These are phyloP conservation scores for Tulasnella sp. DNA, from an alignment of 768 basidiomycete genomes.

Conservation along the genomic window DNA sequence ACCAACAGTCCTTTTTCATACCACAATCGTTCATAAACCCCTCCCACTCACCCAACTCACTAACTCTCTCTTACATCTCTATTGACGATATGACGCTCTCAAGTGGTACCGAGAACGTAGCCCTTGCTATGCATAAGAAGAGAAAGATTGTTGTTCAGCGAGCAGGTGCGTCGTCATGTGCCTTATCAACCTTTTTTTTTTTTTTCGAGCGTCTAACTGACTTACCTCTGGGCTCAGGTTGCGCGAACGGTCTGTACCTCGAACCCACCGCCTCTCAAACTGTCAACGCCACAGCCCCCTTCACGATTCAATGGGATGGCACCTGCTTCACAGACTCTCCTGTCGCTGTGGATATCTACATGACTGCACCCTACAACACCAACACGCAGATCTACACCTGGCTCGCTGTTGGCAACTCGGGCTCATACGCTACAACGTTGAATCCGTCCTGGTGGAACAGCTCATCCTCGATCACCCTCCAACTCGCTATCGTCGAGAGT, in stretches of 20 bases:
- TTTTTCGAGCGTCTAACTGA: not conserved
- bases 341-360: conserved; percentile 25
- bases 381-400: conserved; percentile 26
- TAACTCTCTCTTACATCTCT: too few species aligned
- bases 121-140: not conserved
- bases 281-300: conserved; percentile 23
- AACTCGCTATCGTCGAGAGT: conserved; percentile 25
- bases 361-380: conserved; percentile 23
- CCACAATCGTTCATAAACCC: too few species aligned
- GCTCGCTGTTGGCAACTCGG: conserved; percentile 21
- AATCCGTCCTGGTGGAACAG: conserved; percentile 30
- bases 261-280: conserved; percentile 22
- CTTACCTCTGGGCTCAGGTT: not conserved
- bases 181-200: not conserved
- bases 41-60: too few species aligned
- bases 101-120: not conserved
- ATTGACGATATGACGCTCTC: too few species aligned
- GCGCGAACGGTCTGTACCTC: conserved; percentile 25
- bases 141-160: not conserved
- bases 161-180: not conserved
- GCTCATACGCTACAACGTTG: conserved; percentile 22
- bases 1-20: too few species aligned
- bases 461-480: conserved; percentile 25
- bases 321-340: conserved; percentile 24
- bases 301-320: conserved; percentile 29